These are phyloP conservation scores for Cryphonectria nitschkei DNA, from an alignment of 2,329 filamentous ascomycete species.

Conservation along the genomic window DNA sequence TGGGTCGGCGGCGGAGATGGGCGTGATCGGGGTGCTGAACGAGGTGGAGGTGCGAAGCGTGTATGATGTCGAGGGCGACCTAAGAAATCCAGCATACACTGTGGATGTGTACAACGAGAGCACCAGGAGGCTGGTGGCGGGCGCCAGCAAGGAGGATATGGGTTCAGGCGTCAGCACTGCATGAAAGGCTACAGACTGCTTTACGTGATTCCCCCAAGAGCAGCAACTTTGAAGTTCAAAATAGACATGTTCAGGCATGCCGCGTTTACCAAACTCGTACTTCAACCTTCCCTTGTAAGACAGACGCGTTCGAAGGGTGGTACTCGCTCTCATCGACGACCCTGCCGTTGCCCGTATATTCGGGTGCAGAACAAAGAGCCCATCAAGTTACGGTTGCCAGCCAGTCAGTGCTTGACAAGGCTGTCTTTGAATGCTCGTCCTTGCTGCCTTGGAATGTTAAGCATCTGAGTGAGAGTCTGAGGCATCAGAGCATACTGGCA, in stretches of 20 bases:
- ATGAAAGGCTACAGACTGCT: background rate
- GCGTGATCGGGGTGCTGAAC: conserved; percentile 22
- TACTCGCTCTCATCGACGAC: background rate
- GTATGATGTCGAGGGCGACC: background rate
- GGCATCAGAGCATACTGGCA: background rate
- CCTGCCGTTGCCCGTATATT: background rate
- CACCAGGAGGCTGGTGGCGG: conserved; percentile 15
- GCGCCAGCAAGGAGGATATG: background rate
- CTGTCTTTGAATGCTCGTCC: background rate
- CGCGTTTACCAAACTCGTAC: too few relatives aligned
- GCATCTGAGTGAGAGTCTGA: background rate
- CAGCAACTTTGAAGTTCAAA: background rate
- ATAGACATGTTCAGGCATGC: too few relatives aligned
- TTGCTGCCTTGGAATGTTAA: background rate
- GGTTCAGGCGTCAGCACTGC: background rate
- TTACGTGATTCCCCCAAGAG: background rate
- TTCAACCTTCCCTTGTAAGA: too few relatives aligned
- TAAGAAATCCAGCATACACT: conserved; percentile 11
- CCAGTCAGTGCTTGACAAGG: background rate
- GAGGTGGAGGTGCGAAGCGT: conserved; percentile 16
- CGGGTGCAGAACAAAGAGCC: background rate
- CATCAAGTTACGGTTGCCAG: background rate
- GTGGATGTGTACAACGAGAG: conserved; percentile 24
- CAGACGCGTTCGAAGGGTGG: too few relatives aligned
- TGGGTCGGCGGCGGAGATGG: conserved; percentile 19